Percentiles rank a stretch among this genome's conserved stretches.
These are phyloP conservation scores for Tephrocybe sp. DNA, from an alignment of 768 basidiomycete species.

Conservation along the genomic window DNA sequence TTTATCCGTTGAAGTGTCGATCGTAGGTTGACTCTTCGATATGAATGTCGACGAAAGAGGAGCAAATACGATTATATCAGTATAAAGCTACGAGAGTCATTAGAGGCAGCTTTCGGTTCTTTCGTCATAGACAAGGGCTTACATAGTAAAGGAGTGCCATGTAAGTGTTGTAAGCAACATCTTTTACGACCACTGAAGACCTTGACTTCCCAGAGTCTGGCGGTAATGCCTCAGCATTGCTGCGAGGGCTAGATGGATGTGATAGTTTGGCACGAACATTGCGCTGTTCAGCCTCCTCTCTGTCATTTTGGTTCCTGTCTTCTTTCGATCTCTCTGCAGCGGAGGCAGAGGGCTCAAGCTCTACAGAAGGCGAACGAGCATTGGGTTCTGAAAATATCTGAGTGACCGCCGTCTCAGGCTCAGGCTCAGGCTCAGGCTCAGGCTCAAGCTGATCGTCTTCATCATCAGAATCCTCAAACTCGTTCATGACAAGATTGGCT, in stretches of 20 bases:
- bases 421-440: no score
- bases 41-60: constrained; percentile 74
- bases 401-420: constrained; percentile 16
- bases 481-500: constrained; percentile 33
- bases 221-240: background rate
- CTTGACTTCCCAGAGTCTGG: constrained; percentile 11
- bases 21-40: constrained; percentile 23
- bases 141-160: constrained; percentile 71
- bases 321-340: constrained; percentile 9
- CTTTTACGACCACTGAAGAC: constrained; percentile 42
- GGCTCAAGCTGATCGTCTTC: constrained; percentile 31
- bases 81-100: constrained; percentile 62
- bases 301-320: constrained; percentile 23
- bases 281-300: constrained; percentile 13
- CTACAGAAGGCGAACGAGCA: constrained; percentile 6
- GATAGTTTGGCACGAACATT: constrained; percentile 21
- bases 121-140: constrained; percentile 18
- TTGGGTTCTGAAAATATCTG: constrained; percentile 24
- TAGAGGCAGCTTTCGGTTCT: background rate
- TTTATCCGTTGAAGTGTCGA: constrained; percentile 19
- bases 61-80: constrained; percentile 80
- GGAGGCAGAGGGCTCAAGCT: constrained; percentile 4
- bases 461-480: constrained; percentile 52
- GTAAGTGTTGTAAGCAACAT: constrained; percentile 47
- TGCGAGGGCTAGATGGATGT: constrained; percentile 22